phyloP scores from a whole-genome alignment of 2,329 filamentous ascomycete species.

The Penicillium brasilianum region DNA sequence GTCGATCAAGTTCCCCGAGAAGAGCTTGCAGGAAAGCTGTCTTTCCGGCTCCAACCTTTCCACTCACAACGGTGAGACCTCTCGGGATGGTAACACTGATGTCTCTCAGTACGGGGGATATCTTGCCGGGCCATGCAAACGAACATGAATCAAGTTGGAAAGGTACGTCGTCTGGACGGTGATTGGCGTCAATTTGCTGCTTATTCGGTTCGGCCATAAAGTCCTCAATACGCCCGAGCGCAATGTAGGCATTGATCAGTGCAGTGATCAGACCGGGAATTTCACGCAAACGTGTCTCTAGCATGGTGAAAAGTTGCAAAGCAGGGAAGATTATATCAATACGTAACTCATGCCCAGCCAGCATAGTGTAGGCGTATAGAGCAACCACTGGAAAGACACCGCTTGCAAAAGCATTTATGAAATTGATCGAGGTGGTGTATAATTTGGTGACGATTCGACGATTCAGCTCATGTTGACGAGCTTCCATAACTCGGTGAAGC shows the following conservation, averaged over 20 bases:
- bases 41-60: slow-evolving; percentile 69
- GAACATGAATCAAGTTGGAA: slow-evolving; percentile 64
- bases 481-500: slow-evolving; percentile 71
- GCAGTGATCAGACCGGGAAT: slow-evolving; percentile 76
- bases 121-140: slow-evolving; percentile 78
- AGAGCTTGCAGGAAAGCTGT: slow-evolving; percentile 64
- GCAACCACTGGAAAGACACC: slow-evolving; percentile 79
- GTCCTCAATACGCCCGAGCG: slow-evolving; percentile 77
- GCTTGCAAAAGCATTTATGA: slow-evolving; percentile 73
- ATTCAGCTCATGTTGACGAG: slow-evolving; percentile 70
- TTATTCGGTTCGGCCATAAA: slow-evolving; percentile 89
- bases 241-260: slow-evolving; percentile 80
- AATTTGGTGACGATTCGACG: slow-evolving; percentile 68
- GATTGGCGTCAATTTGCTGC: slow-evolving; percentile 61
- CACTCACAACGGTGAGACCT: slow-evolving; percentile 65
- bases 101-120: slow-evolving; percentile 59
- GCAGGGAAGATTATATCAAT: slow-evolving; percentile 88
- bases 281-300: slow-evolving; percentile 75
- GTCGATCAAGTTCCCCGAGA: slow-evolving; percentile 63
- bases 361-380: slow-evolving; percentile 78
- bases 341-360: slow-evolving; percentile 69
- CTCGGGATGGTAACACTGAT: slow-evolving; percentile 60
- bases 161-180: slow-evolving; percentile 35
- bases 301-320: slow-evolving; percentile 76
- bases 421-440: slow-evolving; percentile 66